These are phyloP conservation scores for Umbilicus rupestris DNA, from an alignment of 164 flowering plant species.

Conservation along the genomic window DNA sequence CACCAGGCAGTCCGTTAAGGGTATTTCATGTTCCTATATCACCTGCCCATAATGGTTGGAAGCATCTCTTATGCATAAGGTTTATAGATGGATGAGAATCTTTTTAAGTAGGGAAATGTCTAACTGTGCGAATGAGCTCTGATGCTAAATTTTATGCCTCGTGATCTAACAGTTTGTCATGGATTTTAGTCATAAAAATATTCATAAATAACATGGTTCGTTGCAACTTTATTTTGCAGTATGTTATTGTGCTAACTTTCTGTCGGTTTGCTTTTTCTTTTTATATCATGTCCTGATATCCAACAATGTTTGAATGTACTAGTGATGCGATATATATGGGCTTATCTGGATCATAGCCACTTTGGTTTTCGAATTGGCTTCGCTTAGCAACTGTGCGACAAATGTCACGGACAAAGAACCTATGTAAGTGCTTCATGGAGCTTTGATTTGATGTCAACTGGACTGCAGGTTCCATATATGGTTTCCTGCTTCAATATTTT, in stretches of 20 bases:
- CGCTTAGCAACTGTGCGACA: conserved; percentile 86
- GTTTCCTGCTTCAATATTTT: conserved; percentile 78
- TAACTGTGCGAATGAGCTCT: neutral
- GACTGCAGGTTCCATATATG: conserved; percentile 63
- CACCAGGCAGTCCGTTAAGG: neutral
- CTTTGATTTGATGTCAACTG: conserved; percentile 70
- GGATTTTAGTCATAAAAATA: neutral
- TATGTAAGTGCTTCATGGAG: conserved; percentile 49
- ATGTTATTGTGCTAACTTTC: neutral
- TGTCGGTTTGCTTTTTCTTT: neutral
- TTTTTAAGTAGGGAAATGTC: no score
- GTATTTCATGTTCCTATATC: neutral
- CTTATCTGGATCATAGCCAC: conserved; percentile 88
- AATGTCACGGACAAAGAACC: conserved; percentile 53
- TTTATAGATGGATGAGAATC: no score
- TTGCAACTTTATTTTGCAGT: neutral
- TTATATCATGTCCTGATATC: neutral
- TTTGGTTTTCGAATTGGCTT: conserved; percentile 68
- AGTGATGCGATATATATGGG: conserved; percentile 53
- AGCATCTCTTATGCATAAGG: no score
- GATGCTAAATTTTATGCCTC: neutral
- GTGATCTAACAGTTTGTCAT: neutral
- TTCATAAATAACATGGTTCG: neutral
- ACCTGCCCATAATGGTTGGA: no score
- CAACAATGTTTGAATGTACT: conserved; percentile 10